Percentiles rank a stretch among this genome's conserved stretches.
These are phyloP conservation scores for Raddia guianensis DNA, from an alignment of 176 grass and related monocot genomes.

Conservation along the genomic window DNA sequence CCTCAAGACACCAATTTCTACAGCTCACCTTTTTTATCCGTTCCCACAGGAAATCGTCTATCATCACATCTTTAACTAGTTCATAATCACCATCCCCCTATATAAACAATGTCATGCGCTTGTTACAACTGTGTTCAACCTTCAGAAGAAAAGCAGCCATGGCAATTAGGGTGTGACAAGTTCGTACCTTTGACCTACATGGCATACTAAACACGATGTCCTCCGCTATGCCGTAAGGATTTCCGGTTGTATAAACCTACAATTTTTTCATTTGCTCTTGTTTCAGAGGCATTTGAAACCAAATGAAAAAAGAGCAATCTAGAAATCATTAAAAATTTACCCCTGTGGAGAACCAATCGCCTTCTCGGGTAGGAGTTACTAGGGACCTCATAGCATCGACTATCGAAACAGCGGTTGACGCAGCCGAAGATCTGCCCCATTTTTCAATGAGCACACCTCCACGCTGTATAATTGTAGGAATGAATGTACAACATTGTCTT, in stretches of 20 bases:
- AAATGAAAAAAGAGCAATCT: conserved; percentile 17
- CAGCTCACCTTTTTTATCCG: conserved; percentile 80
- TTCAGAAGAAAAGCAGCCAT: background rate
- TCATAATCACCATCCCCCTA: conserved; percentile 92
- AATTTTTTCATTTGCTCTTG: conserved; percentile 10
- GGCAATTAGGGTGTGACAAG: background rate
- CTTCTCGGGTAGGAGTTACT: conserved; percentile 79
- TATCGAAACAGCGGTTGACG: conserved; percentile 94
- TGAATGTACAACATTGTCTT: conserved; percentile 1
- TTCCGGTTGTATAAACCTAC: conserved; percentile 86
- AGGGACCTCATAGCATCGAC: conserved; percentile 90
- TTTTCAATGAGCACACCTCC: conserved; percentile 91
- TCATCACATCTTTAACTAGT: conserved; percentile 69
- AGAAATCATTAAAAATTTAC: conserved; percentile 45
- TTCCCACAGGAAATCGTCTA: conserved; percentile 85
- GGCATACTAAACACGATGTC: conserved; percentile 98
- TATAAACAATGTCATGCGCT: conserved; percentile 18
- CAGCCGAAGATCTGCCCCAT: conserved; percentile 98
- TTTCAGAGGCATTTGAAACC: conserved; percentile 8
- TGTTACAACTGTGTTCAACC: background rate
- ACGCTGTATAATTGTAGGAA: conserved; percentile 60
- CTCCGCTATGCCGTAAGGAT: conserved; percentile 89
- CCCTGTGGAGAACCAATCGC: conserved; percentile 97
- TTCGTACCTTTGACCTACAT: conserved; percentile 73
- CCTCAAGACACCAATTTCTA: background rate